Percentiles rank a stretch among this genome's conserved stretches.
Evolutionary conservation across 208 protist species (phyloP).

Genomic region (Lotmaria passim): DNA sequence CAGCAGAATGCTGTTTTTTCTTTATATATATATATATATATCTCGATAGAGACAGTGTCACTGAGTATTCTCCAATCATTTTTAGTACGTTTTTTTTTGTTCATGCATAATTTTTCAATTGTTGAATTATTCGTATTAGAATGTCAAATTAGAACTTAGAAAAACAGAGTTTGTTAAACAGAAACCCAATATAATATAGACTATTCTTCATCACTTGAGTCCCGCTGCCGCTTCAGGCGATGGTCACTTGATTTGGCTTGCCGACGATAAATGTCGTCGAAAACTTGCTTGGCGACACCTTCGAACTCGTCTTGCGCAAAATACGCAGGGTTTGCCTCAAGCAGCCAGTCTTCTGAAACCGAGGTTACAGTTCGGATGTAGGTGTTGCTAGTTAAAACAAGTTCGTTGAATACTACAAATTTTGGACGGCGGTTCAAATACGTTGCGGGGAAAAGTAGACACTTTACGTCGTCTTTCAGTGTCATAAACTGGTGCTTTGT

Average conservation of each 20-base stretch:
- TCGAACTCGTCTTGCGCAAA: conserved; percentile 87
- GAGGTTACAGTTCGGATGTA: conserved; percentile 98
- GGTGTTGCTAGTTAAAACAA: conserved; percentile 93
- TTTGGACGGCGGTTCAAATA: conserved; percentile 96
- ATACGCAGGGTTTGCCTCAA: conserved; percentile 86
- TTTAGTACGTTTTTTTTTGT: too few relatives aligned
- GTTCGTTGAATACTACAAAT: conserved; percentile 98
- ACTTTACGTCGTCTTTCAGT: conserved; percentile 97
- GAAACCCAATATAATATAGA: too few relatives aligned
- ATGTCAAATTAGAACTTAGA: conserved; percentile 4
- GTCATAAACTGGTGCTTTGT: conserved; percentile 96
- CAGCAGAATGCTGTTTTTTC: too few relatives aligned
- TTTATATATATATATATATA: too few relatives aligned
- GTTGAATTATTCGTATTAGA: too few relatives aligned
- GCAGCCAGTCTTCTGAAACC: conserved; percentile 94
- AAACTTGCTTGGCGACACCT: conserved; percentile 75
- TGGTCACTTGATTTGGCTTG: conserved; percentile 18
- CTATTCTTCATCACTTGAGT: conserved; percentile 29
- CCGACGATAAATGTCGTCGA: conserved; percentile 79
- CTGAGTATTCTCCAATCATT: too few relatives aligned
- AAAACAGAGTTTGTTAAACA: conserved; percentile 9
- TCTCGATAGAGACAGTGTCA: too few relatives aligned
- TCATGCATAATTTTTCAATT: too few relatives aligned
- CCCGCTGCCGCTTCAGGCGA: conserved; percentile 33
- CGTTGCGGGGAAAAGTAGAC: conserved; percentile 90